Evolutionary conservation across 148 eudicot genomes (phyloP).

Genomic region (Silene uniflora): DNA sequence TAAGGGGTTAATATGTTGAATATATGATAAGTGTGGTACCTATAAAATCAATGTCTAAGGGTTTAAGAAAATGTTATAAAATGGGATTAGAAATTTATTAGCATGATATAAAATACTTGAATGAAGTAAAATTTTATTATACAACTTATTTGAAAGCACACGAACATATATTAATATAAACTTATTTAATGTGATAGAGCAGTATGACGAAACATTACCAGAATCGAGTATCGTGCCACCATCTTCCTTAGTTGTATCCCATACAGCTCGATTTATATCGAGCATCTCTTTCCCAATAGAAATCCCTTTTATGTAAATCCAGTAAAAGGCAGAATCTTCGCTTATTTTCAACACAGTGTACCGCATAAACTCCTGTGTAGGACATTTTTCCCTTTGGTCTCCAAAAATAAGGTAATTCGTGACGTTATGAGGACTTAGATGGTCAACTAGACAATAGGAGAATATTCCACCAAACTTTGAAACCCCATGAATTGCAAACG

Average conservation of each 20-base stretch:
- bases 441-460: constrained; percentile 54
- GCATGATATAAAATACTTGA: no score
- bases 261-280: constrained; percentile 30
- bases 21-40: no score
- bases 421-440: constrained; percentile 34
- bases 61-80: no score
- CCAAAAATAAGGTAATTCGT: constrained; percentile 42
- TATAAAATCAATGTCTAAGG: no score
- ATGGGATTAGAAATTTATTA: no score
- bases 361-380: constrained; percentile 25
- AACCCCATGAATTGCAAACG: constrained; percentile 33
- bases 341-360: constrained; percentile 32
- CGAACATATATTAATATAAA: no score
- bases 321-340: constrained; percentile 19
- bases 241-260: constrained; percentile 30
- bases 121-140: no score
- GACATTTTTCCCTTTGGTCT: constrained; percentile 10
- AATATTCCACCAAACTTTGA: constrained; percentile 37
- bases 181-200: no score
- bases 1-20: no score
- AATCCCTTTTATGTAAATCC: constrained; percentile 37
- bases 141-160: no score
- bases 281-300: constrained; percentile 34
- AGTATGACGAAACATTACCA: constrained; percentile 13
- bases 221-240: constrained; percentile 31